These are phyloP conservation scores for Manihot esculenta DNA, from an alignment of 441 rosid genomes.

Conservation along the genomic window DNA sequence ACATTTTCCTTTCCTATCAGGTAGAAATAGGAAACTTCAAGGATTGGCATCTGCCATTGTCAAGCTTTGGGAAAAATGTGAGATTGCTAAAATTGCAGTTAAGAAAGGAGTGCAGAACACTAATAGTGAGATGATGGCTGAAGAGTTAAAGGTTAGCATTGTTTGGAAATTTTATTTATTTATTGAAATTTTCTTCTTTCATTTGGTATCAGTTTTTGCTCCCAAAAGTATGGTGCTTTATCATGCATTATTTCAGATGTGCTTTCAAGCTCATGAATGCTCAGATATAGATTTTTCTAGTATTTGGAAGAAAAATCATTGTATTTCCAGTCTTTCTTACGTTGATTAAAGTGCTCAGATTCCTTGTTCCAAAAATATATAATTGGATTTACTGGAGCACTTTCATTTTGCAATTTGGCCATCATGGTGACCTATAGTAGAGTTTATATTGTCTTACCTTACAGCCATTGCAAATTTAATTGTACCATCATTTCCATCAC, in stretches of 20 bases:
- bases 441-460: background rate
- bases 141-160: constrained; percentile 78
- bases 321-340: constrained; percentile 4
- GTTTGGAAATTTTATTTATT: background rate
- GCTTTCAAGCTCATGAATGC: background rate
- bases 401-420: background rate
- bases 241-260: background rate
- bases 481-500: background rate
- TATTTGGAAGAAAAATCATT: background rate
- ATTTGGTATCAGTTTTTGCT: background rate
- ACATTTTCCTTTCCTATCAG: constrained; percentile 36
- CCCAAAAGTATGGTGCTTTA: background rate
- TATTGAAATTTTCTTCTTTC: background rate
- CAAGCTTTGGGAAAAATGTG: constrained; percentile 98
- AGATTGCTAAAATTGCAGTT: constrained; percentile 89
- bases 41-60: constrained; percentile 83
- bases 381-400: background rate
- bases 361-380: background rate
- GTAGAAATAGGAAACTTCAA: constrained; percentile 86
- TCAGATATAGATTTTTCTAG: background rate
- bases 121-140: constrained; percentile 81
- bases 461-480: background rate
- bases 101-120: constrained; percentile 92
- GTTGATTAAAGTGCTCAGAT: background rate
- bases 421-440: background rate